Conservation (phyloP, 257 asterid genomes). For the Cynanchum wilfordii region DNA sequence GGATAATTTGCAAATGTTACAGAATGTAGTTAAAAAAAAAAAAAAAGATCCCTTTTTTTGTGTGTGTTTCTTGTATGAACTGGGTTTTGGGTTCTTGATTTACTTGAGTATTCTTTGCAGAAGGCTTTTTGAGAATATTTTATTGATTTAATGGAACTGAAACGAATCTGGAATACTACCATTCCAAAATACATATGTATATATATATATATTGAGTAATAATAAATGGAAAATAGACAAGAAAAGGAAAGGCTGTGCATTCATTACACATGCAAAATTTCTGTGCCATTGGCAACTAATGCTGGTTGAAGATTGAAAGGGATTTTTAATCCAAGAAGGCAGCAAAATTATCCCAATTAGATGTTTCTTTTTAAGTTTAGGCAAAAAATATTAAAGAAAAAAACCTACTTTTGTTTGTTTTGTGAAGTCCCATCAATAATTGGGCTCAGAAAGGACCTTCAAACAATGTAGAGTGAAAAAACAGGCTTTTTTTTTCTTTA, state of each 20-base stretch:
- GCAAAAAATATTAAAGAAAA: no score
- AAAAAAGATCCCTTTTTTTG: no score
- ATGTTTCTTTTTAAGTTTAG: background rate
- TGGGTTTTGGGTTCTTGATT: background rate
- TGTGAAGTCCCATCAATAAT: conserved; percentile 17
- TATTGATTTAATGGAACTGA: background rate
- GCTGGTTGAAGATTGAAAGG: background rate
- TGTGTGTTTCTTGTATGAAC: background rate
- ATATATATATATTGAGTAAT: no score
- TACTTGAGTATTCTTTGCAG: background rate
- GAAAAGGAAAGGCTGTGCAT: background rate
- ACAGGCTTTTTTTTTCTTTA: conserved; percentile 1
- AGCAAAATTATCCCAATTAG: background rate
- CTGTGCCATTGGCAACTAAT: background rate
- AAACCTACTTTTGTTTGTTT: background rate
- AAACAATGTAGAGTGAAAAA: background rate
- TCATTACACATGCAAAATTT: conserved; percentile 6
- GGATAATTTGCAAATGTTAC: background rate
- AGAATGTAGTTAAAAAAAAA: background rate
- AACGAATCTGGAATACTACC: background rate
- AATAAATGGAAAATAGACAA: background rate
- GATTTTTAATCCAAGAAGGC: background rate
- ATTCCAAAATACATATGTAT: no score
- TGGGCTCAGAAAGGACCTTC: conserved; percentile 7
- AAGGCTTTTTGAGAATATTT: background rate